Evolutionary conservation across 495 filamentous ascomycete species (phyloP).

Genomic region (Delitschia confertaspora): DNA sequence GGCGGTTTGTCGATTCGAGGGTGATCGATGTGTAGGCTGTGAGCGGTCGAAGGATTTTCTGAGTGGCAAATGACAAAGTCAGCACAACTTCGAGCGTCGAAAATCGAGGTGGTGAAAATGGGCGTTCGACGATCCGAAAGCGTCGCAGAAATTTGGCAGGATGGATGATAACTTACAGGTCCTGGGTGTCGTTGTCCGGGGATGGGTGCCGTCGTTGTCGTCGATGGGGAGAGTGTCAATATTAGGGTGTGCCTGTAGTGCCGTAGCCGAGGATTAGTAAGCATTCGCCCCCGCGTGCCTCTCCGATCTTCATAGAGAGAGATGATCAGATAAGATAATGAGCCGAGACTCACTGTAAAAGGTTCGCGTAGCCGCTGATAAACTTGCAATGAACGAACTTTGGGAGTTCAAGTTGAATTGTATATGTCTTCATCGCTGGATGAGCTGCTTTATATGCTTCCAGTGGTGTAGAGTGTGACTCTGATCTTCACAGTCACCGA

Average conservation of each 20-base stretch:
- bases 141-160: neutral
- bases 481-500: no score
- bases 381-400: no score
- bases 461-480: no score
- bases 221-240: constrained; percentile 13
- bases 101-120: no score
- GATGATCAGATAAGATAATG: no score
- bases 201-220: constrained; percentile 12
- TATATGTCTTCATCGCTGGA: no score
- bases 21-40: constrained; percentile 11
- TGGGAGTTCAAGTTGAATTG: no score
- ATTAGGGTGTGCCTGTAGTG: constrained; percentile 16
- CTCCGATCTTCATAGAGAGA: no score
- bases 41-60: constrained; percentile 14
- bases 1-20: constrained; percentile 37
- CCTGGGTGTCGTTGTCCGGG: constrained; percentile 10
- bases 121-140: constrained; percentile 15
- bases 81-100: neutral
- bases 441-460: no score
- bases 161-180: constrained; percentile 14
- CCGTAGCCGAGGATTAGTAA: constrained; percentile 9
- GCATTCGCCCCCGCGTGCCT: no score
- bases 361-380: no score
- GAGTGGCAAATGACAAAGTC: constrained; percentile 32
- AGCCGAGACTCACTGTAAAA: no score